Base-by-base conservation (phyloP, 257 asterid genomes). In the Nicotiana noctiflora region DNA sequence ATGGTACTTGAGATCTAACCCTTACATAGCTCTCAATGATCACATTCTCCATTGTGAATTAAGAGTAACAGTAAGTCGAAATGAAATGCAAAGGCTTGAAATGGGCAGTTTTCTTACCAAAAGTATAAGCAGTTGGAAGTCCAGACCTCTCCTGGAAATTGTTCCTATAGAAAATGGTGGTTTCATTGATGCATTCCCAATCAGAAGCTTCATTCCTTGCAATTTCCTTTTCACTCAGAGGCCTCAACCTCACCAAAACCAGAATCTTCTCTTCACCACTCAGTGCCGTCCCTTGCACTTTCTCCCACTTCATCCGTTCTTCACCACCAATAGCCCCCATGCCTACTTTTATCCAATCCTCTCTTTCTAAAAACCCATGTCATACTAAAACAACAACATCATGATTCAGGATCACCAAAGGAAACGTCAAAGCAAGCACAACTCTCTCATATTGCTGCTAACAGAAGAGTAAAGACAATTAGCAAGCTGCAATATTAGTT, bases 91-190 rank as follows among this genome's bases (percentile, higher is more conserved):
- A 67, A 53, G 53, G 76, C 18, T 40, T 68, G 60, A 82, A 52
- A 21, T 27, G 59, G 1, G 44, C 57, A 75, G 25, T 40, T 52
- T 72, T 77, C 91, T 82, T 90, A 96, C 99, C 99, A 82, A 91
- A 94, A 80, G 99, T 84, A 87, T 93, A 96, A 49, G 90, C 96
- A 18, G 94, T 89, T 4, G 99, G 99, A 59, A 94, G 92, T 56
- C 98, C 98, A 75, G 99, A 91, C 80, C 98, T 86, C 86, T 96
- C 99, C 88, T 90, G 98, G 56, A 96, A 98, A 90, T 98, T 96
- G 86, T 96, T 96, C 89, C 98, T 80, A 87, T 91, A 96, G 92
- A 96, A 88, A 86, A 94, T 88, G 83, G 98, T 91, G 79, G 94
- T 91, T 13, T 97, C 89, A 81, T 96, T 96, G 82, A 96, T 93